Evolutionary conservation across 495 filamentous ascomycete species (phyloP), one percentile per base, ranked within the genome.

Genomic region (Aspergillus cavernicola): DNA sequence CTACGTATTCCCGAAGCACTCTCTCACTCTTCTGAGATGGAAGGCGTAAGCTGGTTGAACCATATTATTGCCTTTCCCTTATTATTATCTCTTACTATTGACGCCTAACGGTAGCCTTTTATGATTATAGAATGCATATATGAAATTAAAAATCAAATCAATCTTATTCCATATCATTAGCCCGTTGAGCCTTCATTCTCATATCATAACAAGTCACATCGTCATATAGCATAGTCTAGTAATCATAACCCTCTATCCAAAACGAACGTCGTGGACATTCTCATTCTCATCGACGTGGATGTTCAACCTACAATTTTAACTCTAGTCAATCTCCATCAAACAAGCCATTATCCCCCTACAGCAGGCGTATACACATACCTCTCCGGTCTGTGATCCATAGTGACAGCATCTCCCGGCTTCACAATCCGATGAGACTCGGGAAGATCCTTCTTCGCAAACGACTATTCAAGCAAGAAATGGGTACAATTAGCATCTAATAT

Each of bases 391-490:
- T 77, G 74, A 60, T 90, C 87, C 70, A 77, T 80, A 12, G 85
- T 83, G 38, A 76, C 74, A 72, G 84, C 78, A 39, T 67, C 61
- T 39, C 80, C 85, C 0, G 84, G 85, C 66, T 81, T 70, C 53
- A 91, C 70, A 40, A 93, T 75, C 29, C 88, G 84, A 55, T 82
- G 80, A 46, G 78, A 59, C 53, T 86, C 57, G 0, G 89, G 89
- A 12, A 93, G 77, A 31, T 92, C 88, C 32, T 73, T 74, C 66
- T 85, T 90, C 50, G 87, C 85, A 60, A 92, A 93, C 6, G 76
- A 83, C 88, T 91, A 56, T 39, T 1, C 0, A 6, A 10, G 6
- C 2, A 46, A n/a, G n/a, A n/a, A n/a, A n/a, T n/a, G n/a, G n/a
- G n/a, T n/a, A n/a, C 24, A 42, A 29, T 15, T 13, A 52, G 8